Base-by-base conservation (phyloP, 352 stramenopile species). In the Salisapilia sapeloensis region DNA sequence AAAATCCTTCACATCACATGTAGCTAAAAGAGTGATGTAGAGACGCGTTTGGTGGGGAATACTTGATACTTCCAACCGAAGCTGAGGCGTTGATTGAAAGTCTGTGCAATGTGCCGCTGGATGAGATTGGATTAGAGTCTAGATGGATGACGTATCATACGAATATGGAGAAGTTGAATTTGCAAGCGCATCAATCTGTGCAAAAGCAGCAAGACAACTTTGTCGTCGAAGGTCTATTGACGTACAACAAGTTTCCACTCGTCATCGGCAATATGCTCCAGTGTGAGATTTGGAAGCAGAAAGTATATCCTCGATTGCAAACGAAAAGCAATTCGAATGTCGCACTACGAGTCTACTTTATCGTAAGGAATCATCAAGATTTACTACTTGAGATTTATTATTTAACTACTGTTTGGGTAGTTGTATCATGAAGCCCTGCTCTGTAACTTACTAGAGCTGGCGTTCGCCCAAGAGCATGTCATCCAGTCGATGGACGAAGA, bases 141-240 rank as follows among this genome's bases (percentile, higher is more conserved):
- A 38, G 58, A 28, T 97, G 87, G 83, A 67, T 97, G 24, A 35
- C 70, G 19, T 64, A 96, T 41, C 83, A 96, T 46, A 50, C 85
- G 29, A 40, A 40, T 7, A 58, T 96, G 33, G 78, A 96, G 46
- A 95, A 94, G 46, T 50, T 97, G 29, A 97, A 97, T 36, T 33
- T 96, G 7, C 86, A 96, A 44, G 77, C 83, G 18, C 81, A 94
- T 38, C 84, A 95, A 42, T 94, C 77, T 9, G 82, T 83, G 0
- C 81, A 91, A 53, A 57, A 48, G 30, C 84, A 86, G 25, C 59
- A 82, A 27, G 89, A 96, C 49, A 93, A 95, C 50, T 97, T 95
- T 46, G 79, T 97, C 22, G 52, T 97, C 31, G 89, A 97, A 44
- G 64, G 51, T 20, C 37, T 96, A 28, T 46, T 96, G 33, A 96